Percentiles rank a stretch among this genome's conserved stretches.
These are phyloP conservation scores for Leptographium wingfieldii DNA, from an alignment of 2,329 filamentous ascomycete species.

Conservation along the genomic window DNA sequence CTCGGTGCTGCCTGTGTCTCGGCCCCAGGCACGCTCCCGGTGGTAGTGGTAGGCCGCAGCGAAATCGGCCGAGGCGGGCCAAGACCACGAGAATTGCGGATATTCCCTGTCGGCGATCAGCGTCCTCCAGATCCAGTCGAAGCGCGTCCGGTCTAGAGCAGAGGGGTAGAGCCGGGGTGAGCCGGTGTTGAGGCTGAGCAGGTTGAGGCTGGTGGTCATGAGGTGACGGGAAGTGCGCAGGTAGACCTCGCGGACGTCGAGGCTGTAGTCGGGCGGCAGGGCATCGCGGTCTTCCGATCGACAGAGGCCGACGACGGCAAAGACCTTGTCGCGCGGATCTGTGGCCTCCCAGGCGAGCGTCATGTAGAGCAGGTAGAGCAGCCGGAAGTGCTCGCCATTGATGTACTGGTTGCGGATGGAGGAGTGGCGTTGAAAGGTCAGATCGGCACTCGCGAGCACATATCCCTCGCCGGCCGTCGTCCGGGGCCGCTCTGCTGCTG, in stretches of 20 bases:
- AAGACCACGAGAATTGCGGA: background rate
- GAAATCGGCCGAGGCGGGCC: background rate
- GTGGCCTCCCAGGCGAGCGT: background rate
- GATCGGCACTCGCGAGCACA: background rate
- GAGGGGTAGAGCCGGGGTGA: background rate
- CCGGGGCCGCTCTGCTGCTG: background rate
- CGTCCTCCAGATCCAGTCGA: background rate
- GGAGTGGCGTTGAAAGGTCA: background rate
- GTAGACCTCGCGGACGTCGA: background rate
- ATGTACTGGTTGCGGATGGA: background rate
- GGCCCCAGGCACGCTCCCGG: background rate
- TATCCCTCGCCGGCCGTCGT: background rate
- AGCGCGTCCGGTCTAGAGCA: background rate
- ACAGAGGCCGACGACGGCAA: background rate
- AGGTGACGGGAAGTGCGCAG: background rate
- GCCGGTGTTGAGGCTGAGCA: background rate
- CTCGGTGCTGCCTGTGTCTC: background rate
- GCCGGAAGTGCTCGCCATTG: background rate
- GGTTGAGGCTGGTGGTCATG: background rate
- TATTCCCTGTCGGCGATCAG: background rate
- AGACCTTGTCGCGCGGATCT: background rate
- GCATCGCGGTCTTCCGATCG: background rate
- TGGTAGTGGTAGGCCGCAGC: background rate
- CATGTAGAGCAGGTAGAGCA: background rate
- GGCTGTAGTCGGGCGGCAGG: background rate